Evolutionary conservation across 2,329 filamentous ascomycete genomes (phyloP), one percentile per base, ranked within the genome.

Genomic region (Beauveria varroae): DNA sequence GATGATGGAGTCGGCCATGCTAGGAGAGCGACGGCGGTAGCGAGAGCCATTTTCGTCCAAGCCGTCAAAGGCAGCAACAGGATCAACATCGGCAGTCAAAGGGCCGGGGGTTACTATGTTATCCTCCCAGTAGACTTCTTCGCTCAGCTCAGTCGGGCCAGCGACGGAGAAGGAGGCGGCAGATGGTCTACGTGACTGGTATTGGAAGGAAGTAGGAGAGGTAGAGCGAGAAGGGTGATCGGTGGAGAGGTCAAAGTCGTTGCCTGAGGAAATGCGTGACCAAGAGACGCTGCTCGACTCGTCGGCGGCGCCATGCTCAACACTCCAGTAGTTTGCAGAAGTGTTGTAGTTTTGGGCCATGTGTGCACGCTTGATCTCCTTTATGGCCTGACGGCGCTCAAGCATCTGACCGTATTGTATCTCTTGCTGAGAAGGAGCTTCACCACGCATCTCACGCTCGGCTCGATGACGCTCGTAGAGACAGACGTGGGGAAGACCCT

Each of bases 401-500:
- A 86, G 75, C 26, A 85, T 75, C 66, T 83, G 80, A 58, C 83
- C 76, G 69, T 85, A 86, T 44, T 81, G 79, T 64, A 87, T 79
- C 72, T 88, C 81, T 69, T 85, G 84, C 64, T 79, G 77, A 43
- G 80, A 80, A 66, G 82, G 79, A n/a, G 79, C 74, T 64, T 86
- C 80, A 59, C 84, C 84, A 40, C 77, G 79, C 71, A 85, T 83
- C 69, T 91, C 89, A 57, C 85, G 85, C 71, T 96, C 89, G 66
- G 95, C 84, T 60, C 93, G 85, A 62, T 86, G 82, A 67, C 91
- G 90, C 72, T 99, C 95, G 68, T 92, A 87, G 37, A 86, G 80
- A 67, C 90, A 90, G 65, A 98, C 89, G 69, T 92, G 89, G 61
- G 88, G 89, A 7, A 92, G 80, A 6, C 91, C 93, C 75, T 93